Percentiles rank a stretch among this genome's conserved stretches.
Conservation (phyloP, 176 grass and related monocot species). For the Ensete ventricosum region DNA sequence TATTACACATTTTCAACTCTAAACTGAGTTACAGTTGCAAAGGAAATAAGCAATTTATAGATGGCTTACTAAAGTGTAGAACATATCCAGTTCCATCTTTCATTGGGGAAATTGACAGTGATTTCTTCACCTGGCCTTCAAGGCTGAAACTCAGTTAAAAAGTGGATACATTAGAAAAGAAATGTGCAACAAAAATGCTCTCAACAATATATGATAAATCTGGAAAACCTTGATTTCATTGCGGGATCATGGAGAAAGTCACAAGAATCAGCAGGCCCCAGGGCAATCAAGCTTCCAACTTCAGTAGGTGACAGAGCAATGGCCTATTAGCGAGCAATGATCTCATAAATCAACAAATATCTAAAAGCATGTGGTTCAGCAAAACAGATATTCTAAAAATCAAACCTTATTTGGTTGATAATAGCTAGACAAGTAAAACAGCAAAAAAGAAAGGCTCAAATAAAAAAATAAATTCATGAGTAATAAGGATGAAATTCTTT, state of each 20-base stretch:
- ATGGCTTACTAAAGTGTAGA: conserved; percentile 62
- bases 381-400: background rate
- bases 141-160: conserved; percentile 24
- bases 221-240: conserved; percentile 90
- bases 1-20: background rate
- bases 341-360: background rate
- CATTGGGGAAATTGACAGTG: conserved; percentile 48
- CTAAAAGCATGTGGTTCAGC: background rate
- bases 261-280: conserved; percentile 84
- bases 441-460: background rate
- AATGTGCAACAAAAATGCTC: background rate
- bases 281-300: conserved; percentile 73
- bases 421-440: conserved; percentile 8
- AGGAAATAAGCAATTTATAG: background rate
- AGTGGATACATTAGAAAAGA: background rate
- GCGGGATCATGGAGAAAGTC: conserved; percentile 97
- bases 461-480: background rate
- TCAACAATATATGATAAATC: background rate
- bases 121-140: conserved; percentile 88
- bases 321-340: conserved; percentile 26
- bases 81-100: conserved; percentile 57
- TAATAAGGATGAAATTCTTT: background rate
- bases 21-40: background rate
- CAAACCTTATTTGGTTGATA: conserved; percentile 8
- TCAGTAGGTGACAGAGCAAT: conserved; percentile 94